A percentile compares a stretch with the other conserved stretches of the same genome.
Conservation (phyloP, 352 stramenopile genomes). For the Globisporangium megalacanthum region DNA sequence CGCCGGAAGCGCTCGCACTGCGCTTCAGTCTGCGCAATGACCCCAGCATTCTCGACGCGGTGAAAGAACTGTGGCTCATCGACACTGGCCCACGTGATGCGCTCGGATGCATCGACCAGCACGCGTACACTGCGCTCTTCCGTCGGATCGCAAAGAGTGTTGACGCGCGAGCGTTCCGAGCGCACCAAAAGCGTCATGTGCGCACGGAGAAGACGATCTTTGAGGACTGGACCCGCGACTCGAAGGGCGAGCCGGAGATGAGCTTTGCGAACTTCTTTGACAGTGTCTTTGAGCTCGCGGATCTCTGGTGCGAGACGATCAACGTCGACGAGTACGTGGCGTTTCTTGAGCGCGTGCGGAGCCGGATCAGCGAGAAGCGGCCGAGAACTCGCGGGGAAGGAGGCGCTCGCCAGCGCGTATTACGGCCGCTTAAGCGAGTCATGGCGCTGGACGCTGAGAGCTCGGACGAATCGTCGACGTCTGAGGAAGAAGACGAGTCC, state of each 20-base stretch:
- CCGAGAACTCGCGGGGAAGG: not conserved
- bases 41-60: slow-evolving; percentile 32
- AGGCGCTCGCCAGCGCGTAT: slow-evolving; percentile 17
- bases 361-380: slow-evolving; percentile 28
- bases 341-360: slow-evolving; percentile 40
- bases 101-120: slow-evolving; percentile 56
- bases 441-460: slow-evolving; percentile 41
- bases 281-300: slow-evolving; percentile 62
- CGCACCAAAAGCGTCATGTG: slow-evolving; percentile 7
- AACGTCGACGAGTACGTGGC: slow-evolving; percentile 55
- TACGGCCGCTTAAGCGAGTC: slow-evolving; percentile 43
- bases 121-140: slow-evolving; percentile 46
- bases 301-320: slow-evolving; percentile 74
- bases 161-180: slow-evolving; percentile 29
- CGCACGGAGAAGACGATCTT: slow-evolving; percentile 40
- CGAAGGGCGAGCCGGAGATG: slow-evolving; percentile 47
- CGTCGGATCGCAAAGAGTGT: slow-evolving; percentile 50
- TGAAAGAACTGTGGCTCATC: slow-evolving; percentile 52
- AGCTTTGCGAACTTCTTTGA: slow-evolving; percentile 68
- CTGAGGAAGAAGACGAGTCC: slow-evolving; percentile 11
- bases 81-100: slow-evolving; percentile 42
- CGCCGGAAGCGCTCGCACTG: slow-evolving; percentile 51
- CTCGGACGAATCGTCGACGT: slow-evolving; percentile 19
- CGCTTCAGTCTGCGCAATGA: slow-evolving; percentile 66
- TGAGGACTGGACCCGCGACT: slow-evolving; percentile 65